Base-by-base conservation (phyloP, 2,329 filamentous ascomycete genomes). In the Leptographium wingfieldii region DNA sequence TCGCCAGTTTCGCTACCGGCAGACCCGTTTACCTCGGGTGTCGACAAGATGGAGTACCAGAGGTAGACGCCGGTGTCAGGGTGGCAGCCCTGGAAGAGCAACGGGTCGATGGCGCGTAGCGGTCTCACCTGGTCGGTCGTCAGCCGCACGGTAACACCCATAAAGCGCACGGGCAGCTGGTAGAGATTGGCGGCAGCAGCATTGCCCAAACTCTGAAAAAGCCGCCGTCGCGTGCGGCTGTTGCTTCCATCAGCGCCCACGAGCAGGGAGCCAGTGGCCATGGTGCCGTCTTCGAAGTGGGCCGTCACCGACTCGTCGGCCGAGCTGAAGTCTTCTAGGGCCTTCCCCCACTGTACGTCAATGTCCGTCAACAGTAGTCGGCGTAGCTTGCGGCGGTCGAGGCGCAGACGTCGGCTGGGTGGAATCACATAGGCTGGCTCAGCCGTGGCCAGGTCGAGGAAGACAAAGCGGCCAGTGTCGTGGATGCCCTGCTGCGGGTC, bases 41-140 rank as follows among this genome's bases (percentile, higher is more conserved):
- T 51, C 48, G 48, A 51, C n/a, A 51, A 70, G 62, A 76, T 73
- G 60, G 71, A 72, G 64, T 80, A 77, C 71, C 76, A 82, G 22
- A 83, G 68, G 62, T 73, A 82, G 25, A 73, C 73, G 55, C 76
- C 74, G 0, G 76, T 78, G 4, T 73, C 69, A 0, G 80, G 78
- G 65, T 83, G 77, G 12, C 75, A 72, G 3, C 77, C 80, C 61
- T 81, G 77, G 65, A 83, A 80, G 29, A 82, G 75, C 49, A 78
- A 73, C 0, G 79, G 79, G 61, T 83, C 79, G 31, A 82, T 73
- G 1, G 53, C 33, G n/a, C 33, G 31, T 7, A 55, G 12, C 6
- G 53, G 31, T 19, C 19, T 31, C 31, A 29, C 53, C 33, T 55
- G 53, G 29, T 55, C 53, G 19, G 53, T 33, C 9, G 33, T 35